Evolutionary conservation across 257 asterid genomes (phyloP).

Genomic region (Jacaranda copaia): DNA sequence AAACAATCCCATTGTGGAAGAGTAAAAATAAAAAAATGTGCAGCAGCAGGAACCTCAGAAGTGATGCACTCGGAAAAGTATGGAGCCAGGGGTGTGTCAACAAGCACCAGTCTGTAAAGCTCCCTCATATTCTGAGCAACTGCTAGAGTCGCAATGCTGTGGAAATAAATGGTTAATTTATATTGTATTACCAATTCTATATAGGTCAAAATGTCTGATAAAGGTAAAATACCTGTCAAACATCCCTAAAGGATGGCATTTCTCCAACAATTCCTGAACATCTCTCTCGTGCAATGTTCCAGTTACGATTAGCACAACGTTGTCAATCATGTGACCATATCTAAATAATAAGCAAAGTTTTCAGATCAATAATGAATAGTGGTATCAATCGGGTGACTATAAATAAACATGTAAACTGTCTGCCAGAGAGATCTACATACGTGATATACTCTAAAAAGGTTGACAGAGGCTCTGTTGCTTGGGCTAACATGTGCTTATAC

Average conservation of each 20-base stretch:
- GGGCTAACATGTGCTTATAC: constrained; percentile 86
- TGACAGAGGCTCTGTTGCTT: constrained; percentile 89
- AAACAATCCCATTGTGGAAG: neutral
- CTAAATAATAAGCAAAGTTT: constrained; percentile 44
- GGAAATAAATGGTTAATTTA: constrained; percentile 32
- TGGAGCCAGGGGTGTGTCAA: constrained; percentile 94
- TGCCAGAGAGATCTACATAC: constrained; percentile 46
- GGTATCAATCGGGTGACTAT: neutral
- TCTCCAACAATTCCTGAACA: constrained; percentile 91
- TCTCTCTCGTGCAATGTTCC: constrained; percentile 96
- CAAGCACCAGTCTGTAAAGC: constrained; percentile 91
- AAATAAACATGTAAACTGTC: neutral
- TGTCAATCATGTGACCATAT: constrained; percentile 96
- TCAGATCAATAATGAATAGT: constrained; percentile 11
- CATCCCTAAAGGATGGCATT: constrained; percentile 97
- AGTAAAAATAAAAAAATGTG: neutral
- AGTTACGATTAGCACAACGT: constrained; percentile 86
- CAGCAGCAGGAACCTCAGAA: constrained; percentile 68
- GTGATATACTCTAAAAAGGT: constrained; percentile 85
- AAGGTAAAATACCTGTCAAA: constrained; percentile 74
- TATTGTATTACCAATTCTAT: neutral
- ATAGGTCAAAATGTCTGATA: constrained; percentile 6
- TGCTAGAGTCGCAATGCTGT: constrained; percentile 86
- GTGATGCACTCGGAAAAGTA: constrained; percentile 94
- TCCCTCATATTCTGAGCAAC: constrained; percentile 98